Evolutionary conservation across 345 rosid genomes (phyloP), one percentile per base, ranked within the genome.

Genomic region (Adansonia digitata): DNA sequence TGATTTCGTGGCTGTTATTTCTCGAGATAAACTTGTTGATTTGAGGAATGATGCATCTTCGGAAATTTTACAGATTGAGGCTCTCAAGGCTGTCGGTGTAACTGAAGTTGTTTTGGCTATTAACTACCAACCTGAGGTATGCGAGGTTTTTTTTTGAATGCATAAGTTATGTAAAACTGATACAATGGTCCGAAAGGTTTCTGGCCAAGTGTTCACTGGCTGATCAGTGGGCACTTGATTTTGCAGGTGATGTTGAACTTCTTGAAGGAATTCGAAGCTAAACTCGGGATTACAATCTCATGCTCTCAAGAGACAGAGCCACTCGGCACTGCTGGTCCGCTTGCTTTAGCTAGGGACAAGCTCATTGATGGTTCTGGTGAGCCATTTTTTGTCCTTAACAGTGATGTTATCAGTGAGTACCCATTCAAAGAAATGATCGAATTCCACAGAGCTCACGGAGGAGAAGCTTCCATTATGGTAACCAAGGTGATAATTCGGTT

Each of bases 251-350:
- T 95, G 99, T 72, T 93, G 67, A 93, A 90, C 84, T 94, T 94
- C 84, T 80, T 93, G 88, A 95, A 95, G 69, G 96, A 90, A n/a
- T 93, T 88, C 78, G 98, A 94, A 83, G 76, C 92, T 26, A 91
- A 92, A 82, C 88, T 94, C 13, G 97, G 91, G 31, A 93, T 93
- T 77, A 94, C 81, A 79, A 94, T 94, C 84, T 89, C 92, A 48
- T 94, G 97, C 86, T 94, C 98, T 43, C 98, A 88, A 81, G 98
- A 94, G 88, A 94, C 98, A 4, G 98, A 92, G 85, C 98, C 98
- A 4, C 85, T 94, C 56, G 98, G 98, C 64, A 94, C 98, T 1
- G 98, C 98, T 81, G 98, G 98, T 79, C 99, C 98, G 78, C 86
- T 95, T 71, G 98, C 97, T 73, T 64, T 95, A 82, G 99, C 98